These are phyloP conservation scores for Magnusiomyces tetraspermus DNA, from an alignment of 1,139 yeast species.

Conservation along the genomic window DNA sequence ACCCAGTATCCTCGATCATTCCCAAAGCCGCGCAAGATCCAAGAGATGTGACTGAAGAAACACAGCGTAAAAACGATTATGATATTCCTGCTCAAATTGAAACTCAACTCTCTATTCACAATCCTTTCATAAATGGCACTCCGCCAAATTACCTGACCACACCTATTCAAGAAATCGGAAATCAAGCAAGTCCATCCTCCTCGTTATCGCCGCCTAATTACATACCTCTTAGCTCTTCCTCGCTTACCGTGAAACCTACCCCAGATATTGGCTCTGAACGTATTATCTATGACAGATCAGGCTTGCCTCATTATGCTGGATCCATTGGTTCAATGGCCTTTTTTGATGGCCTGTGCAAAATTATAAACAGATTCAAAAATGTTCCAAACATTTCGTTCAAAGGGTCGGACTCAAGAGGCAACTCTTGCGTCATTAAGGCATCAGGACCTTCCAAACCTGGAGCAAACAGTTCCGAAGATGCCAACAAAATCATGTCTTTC, in stretches of 20 bases:
- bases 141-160: background rate
- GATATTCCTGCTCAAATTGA: background rate
- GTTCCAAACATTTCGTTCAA: background rate
- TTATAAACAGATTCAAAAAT: constrained; percentile 9
- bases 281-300: constrained; percentile 14
- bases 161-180: background rate
- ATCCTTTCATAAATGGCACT: background rate
- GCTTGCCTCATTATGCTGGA: constrained; percentile 14
- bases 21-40: background rate
- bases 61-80: background rate
- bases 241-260: constrained; percentile 2
- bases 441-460: background rate
- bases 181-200: background rate
- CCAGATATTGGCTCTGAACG: constrained; percentile 14
- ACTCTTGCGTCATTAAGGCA: background rate
- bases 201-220: background rate
- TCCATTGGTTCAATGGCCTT: constrained; percentile 16
- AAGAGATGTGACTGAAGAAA: background rate
- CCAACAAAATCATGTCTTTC: background rate
- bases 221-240: background rate
- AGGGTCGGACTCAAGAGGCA: too few relatives aligned
- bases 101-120: background rate
- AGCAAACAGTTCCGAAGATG: background rate
- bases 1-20: background rate
- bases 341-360: constrained; percentile 15